Evolutionary conservation across 805 yeast species (phyloP), one percentile per base, ranked within the genome.

Genomic region (Myxozyma monticola): DNA sequence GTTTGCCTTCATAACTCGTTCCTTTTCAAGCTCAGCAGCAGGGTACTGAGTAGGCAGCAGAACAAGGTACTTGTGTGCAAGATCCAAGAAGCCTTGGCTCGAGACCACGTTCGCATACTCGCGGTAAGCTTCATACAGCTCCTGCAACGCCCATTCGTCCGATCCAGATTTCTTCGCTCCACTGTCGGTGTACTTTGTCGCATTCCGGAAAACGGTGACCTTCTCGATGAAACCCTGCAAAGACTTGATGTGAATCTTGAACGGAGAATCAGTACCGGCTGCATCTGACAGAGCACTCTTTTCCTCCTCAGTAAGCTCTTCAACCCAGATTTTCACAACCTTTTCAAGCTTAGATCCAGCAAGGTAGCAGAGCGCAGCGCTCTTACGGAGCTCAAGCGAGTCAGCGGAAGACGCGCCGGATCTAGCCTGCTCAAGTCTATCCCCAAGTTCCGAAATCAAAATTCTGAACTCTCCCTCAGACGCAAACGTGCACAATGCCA

Each of bases 101-200:
- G 96, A 84, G 49, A 89, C 81, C 52, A 85, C 72, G 58, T 80
- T 82, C 39, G 95, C 83, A 67, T 85, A 93, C 68, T 93, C 98
- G 57, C 88, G 74, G 54, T 87, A 80, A 2, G 84, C 83, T 33
- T 74, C 73, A 60, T 82, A 77, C 45, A 83, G 70, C 1, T 73
- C 74, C 35, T 71, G 78, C 37, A 78, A 68, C 12, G 77, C 71
- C 17, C 76, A 64, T 17, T 62, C 68, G n/a, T 58, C 61, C 10
- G 57, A 38, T 10, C 54, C 58, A 14, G 56, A 52, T 15, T 55
- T 37, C 29, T 45, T 51, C 2, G 40, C 39, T 14, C 57, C 59
- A 14, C 48, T n/a, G 21, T 61, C 60, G 3, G 43, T 39, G 20
- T 62, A 62, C 30, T 57, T 52, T 28, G 65, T 67, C 33, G 77